Base-by-base conservation (phyloP, 2,329 filamentous ascomycete genomes). In the Pseudopithomyces chartarum region DNA sequence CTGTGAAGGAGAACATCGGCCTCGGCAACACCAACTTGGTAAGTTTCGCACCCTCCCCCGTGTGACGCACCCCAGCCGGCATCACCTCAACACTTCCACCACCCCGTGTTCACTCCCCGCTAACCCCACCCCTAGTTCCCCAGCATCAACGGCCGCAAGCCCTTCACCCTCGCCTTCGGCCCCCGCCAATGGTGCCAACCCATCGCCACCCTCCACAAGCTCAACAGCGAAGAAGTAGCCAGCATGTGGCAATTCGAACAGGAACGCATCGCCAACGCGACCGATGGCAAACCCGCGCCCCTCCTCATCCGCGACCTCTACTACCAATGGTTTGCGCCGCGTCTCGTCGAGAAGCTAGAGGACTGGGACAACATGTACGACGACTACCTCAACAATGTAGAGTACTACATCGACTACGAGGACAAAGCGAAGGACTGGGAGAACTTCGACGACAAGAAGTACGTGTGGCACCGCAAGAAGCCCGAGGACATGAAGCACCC, bases 241-340 rank as follows among this genome's bases (percentile, higher is more conserved):
- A 33, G 17, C 17, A 43, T 49, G 20, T 55, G 52, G 52, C 22
- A 26, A 17, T 49, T 34, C 29, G 52, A 55, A 17, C 50, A 52
- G 20, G 3, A 46, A 12, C 50, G 50, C 36, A 12, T 42, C 45
- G 52, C 33, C 13, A 54, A 48, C n/a, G 19, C 34, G 43, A 48
- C 43, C 34, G 17, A 38, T n/a, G 52, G 36, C 33, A 40, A 40
- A 15, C 48, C 48, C n/a, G 2, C 36, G 8, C 52, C 52, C 12
- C 45, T 55, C 23, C 52, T 55, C 45, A 55, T 55, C 44, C 49
- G 49, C 15, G 52, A 55, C 26, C 38, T 55, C 15, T 49, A 55
- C 52, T 43, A 49, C 26, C 17, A 55, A 34, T 55, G 49, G 19
- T 49, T 55, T 15, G 45, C 36, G 26, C 52, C 52, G 15, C 23